phyloP scores from a whole-genome alignment of 768 basidiomycete species.

The Amanita thiersii region DNA sequence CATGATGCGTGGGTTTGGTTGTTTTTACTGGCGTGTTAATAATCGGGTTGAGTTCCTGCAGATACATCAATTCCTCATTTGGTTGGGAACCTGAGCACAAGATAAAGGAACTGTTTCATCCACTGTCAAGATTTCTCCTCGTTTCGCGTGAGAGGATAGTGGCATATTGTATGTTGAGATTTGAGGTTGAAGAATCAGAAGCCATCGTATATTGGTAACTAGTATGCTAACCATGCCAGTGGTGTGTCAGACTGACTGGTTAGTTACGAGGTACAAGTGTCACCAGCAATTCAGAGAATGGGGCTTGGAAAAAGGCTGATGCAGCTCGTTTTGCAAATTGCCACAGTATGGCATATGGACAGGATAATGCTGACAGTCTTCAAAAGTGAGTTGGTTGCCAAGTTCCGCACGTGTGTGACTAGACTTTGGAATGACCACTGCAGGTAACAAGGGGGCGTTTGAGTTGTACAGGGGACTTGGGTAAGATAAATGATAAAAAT shows the following conservation, averaged over 20 bases:
- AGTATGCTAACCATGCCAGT: not conserved
- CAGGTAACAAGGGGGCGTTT: conserved; percentile 17
- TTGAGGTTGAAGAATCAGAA: conserved; percentile 57
- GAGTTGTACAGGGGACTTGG: conserved; percentile 48
- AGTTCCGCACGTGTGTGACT: not conserved
- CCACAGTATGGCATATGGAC: conserved; percentile 45
- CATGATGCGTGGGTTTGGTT: conserved; percentile 26
- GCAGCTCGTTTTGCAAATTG: conserved; percentile 40
- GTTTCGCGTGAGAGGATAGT: conserved; percentile 20
- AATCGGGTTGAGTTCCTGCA: conserved; percentile 15
- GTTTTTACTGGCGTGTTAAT: not conserved
- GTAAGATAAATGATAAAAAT: conserved; percentile 25
- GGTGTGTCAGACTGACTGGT: not conserved
- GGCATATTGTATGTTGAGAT: conserved; percentile 59
- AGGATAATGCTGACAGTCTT: conserved; percentile 73
- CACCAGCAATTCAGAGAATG: conserved; percentile 27
- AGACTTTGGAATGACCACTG: not conserved
- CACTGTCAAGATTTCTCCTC: conserved; percentile 53
- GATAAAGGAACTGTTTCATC: conserved; percentile 50
- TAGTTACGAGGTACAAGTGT: conserved; percentile 67
- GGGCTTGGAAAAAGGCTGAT: conserved; percentile 57
- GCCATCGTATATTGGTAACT: conserved; percentile 65
- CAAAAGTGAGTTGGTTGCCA: conserved; percentile 38
- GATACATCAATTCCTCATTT: conserved; percentile 49
- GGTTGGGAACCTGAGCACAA: conserved; percentile 59